These are phyloP conservation scores for Vaccinium vitisidaea DNA, from an alignment of 148 eudicot genomes.

Conservation along the genomic window DNA sequence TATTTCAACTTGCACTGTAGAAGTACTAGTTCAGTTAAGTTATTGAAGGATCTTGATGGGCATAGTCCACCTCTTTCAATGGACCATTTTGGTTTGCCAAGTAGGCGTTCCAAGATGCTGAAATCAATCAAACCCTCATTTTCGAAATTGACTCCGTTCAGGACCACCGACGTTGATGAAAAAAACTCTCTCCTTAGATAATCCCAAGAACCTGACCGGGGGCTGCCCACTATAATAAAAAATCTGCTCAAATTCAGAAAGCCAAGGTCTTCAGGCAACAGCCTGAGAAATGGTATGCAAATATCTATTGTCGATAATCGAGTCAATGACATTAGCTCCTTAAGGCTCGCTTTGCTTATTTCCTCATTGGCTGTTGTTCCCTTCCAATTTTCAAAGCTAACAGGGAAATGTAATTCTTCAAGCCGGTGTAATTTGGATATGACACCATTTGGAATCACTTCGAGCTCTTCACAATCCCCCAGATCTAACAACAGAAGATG, in stretches of 20 bases:
- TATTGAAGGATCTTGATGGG: not conserved
- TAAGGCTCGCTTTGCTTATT: not conserved
- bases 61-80: not conserved
- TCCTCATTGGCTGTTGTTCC: not conserved
- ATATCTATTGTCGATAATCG: slow-evolving; percentile 6
- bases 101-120: not conserved
- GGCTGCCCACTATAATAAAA: not conserved
- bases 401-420: not conserved
- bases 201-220: too few relatives aligned
- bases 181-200: not conserved
- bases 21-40: not conserved
- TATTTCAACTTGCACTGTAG: not conserved
- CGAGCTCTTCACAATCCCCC: not conserved
- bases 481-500: not conserved
- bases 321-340: slow-evolving; percentile 3
- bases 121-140: not conserved
- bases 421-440: slow-evolving; percentile 2
- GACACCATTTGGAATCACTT: not conserved
- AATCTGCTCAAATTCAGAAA: slow-evolving; percentile 6
- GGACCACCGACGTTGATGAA: not conserved
- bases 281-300: not conserved
- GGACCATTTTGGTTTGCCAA: not conserved
- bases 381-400: not conserved
- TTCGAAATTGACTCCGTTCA: not conserved
- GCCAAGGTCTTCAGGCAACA: not conserved